Evolutionary conservation across 140 eudicot genomes (phyloP).

Genomic region (Senecio squalidus): DNA sequence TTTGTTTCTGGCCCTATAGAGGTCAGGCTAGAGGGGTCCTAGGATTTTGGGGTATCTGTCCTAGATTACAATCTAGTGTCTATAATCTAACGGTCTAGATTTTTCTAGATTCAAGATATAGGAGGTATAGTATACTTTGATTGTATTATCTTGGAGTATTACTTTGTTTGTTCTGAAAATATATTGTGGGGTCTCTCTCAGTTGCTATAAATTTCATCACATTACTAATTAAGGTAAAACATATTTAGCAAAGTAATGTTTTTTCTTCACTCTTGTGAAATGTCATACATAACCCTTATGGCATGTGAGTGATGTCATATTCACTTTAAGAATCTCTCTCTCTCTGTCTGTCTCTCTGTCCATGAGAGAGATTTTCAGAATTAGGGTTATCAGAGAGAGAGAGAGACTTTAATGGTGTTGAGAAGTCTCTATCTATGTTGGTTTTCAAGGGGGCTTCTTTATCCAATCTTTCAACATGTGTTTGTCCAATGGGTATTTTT

Average conservation of each 20-base stretch:
- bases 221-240: slow-evolving; percentile 25
- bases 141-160: slow-evolving; percentile 3
- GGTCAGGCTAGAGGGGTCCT: slow-evolving; percentile 34
- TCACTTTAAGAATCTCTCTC: slow-evolving; percentile 32
- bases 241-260: slow-evolving; percentile 30
- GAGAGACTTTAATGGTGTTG: slow-evolving; percentile 37
- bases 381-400: slow-evolving; percentile 30
- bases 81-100: slow-evolving; percentile 27
- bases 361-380: slow-evolving; percentile 44
- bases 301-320: slow-evolving; percentile 39
- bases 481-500: slow-evolving; percentile 26
- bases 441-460: slow-evolving; percentile 19
- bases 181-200: slow-evolving; percentile 14
- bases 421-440: slow-evolving; percentile 31
- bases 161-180: slow-evolving; percentile 11
- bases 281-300: slow-evolving; percentile 22
- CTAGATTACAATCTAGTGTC: slow-evolving; percentile 26
- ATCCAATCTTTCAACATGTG: slow-evolving; percentile 28
- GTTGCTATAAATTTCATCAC: slow-evolving; percentile 2
- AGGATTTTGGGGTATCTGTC: slow-evolving; percentile 38
- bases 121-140: slow-evolving; percentile 7
- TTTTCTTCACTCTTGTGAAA: slow-evolving; percentile 16
- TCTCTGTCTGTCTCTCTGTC: slow-evolving; percentile 19
- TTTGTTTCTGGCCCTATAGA: slow-evolving; percentile 29
- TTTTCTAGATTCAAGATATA: slow-evolving; percentile 16